Percentiles rank a stretch among this genome's conserved stretches.
phyloP scores from a whole-genome alignment of 2,329 filamentous ascomycete genomes.

The Colletotrichum liriopes region DNA sequence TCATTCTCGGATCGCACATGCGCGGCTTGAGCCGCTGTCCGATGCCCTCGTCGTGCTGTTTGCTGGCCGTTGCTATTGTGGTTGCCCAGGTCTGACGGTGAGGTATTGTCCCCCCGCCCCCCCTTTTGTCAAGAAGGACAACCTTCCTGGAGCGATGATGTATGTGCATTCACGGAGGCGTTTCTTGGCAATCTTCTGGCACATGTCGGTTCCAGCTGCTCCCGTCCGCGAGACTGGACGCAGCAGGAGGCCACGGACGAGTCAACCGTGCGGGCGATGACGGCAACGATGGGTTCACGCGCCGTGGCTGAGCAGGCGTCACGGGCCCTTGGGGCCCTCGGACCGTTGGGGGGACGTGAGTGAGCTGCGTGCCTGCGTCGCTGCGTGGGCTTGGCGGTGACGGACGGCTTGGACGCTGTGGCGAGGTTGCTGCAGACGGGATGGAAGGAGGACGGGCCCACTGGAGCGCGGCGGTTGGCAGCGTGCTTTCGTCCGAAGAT shows the following conservation, averaged over 20 bases:
- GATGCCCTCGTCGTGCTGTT: too few species aligned
- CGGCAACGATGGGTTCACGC: neutral
- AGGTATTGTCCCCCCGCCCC: too few species aligned
- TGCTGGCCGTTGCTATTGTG: neutral
- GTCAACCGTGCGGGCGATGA: neutral
- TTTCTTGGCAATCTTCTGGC: neutral
- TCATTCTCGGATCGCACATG: conserved; percentile 20
- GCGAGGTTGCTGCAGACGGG: neutral
- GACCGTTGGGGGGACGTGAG: neutral
- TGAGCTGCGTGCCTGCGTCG: neutral
- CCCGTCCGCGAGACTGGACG: neutral
- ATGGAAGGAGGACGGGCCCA: neutral
- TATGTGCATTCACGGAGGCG: neutral
- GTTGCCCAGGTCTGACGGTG: neutral
- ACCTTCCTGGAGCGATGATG: neutral
- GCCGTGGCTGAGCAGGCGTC: neutral
- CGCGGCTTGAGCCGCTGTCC: neutral
- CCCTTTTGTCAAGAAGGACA: neutral
- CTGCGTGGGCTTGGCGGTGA: neutral
- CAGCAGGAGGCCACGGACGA: neutral
- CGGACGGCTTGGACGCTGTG: neutral
- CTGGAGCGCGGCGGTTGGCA: neutral
- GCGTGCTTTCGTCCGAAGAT: neutral
- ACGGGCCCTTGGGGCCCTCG: neutral
- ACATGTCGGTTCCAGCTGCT: neutral